Percentiles rank a stretch among this genome's conserved stretches.
phyloP scores from a whole-genome alignment of 2,329 filamentous ascomycete genomes.

The Aspergillus proliferans region DNA sequence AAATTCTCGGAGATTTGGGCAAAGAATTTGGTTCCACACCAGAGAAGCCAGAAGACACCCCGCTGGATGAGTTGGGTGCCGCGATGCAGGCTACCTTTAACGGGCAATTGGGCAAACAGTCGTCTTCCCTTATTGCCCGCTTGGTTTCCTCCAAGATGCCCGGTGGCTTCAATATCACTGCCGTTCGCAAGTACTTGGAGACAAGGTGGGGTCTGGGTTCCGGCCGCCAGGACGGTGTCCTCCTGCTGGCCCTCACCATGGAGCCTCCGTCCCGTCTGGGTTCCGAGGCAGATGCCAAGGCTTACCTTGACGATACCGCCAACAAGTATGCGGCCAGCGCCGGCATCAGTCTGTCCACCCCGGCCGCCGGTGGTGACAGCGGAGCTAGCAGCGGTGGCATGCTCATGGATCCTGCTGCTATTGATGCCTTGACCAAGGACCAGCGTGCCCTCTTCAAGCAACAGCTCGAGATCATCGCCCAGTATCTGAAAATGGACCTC shows the following conservation, averaged over 20 bases:
- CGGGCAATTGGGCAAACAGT: conserved; percentile 95
- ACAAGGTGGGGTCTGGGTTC: conserved; percentile 82
- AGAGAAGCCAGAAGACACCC: conserved; percentile 96
- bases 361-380: conserved; percentile 63
- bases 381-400: conserved; percentile 71
- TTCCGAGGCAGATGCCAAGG: conserved; percentile 85
- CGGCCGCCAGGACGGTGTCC: conserved; percentile 83
- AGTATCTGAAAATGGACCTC: conserved; percentile 95
- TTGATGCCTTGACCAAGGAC: conserved; percentile 95
- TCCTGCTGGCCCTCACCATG: conserved; percentile 84
- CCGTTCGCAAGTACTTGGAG: conserved; percentile 90
- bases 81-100: conserved; percentile 99
- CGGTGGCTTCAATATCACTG: conserved; percentile 97
- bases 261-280: conserved; percentile 84
- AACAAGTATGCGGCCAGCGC: conserved; percentile 83
- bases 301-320: conserved; percentile 78
- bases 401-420: conserved; percentile 99
- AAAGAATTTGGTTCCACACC: conserved; percentile 98
- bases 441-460: conserved; percentile 96
- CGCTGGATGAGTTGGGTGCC: conserved; percentile 88
- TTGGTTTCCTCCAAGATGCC: conserved; percentile 99
- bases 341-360: conserved; percentile 75
- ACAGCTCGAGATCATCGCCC: conserved; percentile 87
- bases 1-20: conserved; percentile 93
- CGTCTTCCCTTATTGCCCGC: conserved; percentile 83